Conservation (phyloP, 257 asterid genomes). For the Solanum medicagineum region DNA sequence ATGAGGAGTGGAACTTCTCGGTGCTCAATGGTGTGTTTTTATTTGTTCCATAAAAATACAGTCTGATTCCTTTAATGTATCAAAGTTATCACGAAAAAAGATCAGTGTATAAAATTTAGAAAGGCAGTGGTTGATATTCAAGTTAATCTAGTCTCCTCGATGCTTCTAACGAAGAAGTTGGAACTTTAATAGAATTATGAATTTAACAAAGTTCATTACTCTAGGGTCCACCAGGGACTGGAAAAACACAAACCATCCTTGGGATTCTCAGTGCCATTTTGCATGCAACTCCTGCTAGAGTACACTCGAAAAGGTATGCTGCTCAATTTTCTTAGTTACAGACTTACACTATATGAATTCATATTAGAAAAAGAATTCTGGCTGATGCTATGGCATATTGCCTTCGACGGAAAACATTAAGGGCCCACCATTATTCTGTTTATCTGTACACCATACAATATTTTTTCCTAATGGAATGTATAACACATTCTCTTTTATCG, state of each 20-base stretch:
- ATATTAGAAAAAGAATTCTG: not conserved
- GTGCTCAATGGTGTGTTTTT: not conserved
- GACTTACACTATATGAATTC: not conserved
- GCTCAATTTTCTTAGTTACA: not conserved
- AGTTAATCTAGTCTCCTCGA: not conserved
- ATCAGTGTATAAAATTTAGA: not conserved
- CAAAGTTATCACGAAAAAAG: not conserved
- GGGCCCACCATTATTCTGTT: not conserved
- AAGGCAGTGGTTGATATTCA: not conserved
- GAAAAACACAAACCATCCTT: conserved; percentile 96
- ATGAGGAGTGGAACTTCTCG: not conserved
- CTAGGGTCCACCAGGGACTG: conserved; percentile 99
- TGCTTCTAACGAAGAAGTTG: not conserved
- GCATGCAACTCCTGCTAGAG: conserved; percentile 96
- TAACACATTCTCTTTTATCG: not conserved
- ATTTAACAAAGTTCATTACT: conserved; percentile 25
- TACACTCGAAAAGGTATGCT: conserved; percentile 54
- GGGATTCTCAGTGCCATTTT: conserved; percentile 90
- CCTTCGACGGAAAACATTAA: not conserved
- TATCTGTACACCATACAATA: not conserved
- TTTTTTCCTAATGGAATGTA: not conserved
- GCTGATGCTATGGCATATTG: not conserved
- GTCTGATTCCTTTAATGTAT: not conserved
- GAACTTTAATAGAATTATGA: not conserved
- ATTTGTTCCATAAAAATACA: not conserved